A percentile compares a stretch with the other conserved stretches of the same genome.
Conservation (phyloP, 805 yeast species). For the Wickerhamomyces chaumierensis region DNA sequence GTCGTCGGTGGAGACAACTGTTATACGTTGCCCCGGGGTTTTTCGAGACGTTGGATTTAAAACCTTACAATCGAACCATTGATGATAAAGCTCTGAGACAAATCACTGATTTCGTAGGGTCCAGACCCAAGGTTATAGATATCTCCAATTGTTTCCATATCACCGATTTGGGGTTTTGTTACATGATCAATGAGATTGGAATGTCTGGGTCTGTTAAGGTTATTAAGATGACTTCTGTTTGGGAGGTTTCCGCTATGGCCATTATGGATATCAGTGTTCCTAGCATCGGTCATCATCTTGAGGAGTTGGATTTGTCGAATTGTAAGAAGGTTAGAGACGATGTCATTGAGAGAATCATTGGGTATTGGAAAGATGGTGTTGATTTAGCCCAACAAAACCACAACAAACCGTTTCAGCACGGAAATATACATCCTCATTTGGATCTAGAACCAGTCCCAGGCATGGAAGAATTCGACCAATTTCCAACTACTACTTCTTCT, state of each 20-base stretch:
- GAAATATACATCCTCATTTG: slow-evolving; percentile 2
- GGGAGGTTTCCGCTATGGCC: slow-evolving; percentile 77
- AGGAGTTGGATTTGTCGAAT: slow-evolving; percentile 55
- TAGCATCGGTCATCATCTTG: slow-evolving; percentile 46
- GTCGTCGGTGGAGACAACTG: slow-evolving; percentile 60
- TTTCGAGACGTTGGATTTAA: slow-evolving; percentile 41
- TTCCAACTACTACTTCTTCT: too few relatives aligned
- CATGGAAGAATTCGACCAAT: slow-evolving; percentile 18
- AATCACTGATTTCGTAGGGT: slow-evolving; percentile 61
- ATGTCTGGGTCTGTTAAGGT: slow-evolving; percentile 45
- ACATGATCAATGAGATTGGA: slow-evolving; percentile 61
- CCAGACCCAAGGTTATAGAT: slow-evolving; percentile 49
- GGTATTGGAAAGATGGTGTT: slow-evolving; percentile 27
- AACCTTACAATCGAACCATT: slow-evolving; percentile 49
- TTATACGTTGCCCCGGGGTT: slow-evolving; percentile 45
- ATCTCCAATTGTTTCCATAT: slow-evolving; percentile 68
- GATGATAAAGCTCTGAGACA: slow-evolving; percentile 45
- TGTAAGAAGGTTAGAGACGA: slow-evolving; percentile 66
- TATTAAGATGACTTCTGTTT: slow-evolving; percentile 54
- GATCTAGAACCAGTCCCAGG: slow-evolving; percentile 19
- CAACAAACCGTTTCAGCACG: background rate
- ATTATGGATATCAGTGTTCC: slow-evolving; percentile 68
- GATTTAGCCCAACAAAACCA: background rate
- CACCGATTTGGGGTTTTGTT: slow-evolving; percentile 65
- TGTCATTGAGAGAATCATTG: slow-evolving; percentile 59